Evolutionary conservation across 2,329 filamentous ascomycete species (phyloP).

Genomic region (Camillea tinctor): DNA sequence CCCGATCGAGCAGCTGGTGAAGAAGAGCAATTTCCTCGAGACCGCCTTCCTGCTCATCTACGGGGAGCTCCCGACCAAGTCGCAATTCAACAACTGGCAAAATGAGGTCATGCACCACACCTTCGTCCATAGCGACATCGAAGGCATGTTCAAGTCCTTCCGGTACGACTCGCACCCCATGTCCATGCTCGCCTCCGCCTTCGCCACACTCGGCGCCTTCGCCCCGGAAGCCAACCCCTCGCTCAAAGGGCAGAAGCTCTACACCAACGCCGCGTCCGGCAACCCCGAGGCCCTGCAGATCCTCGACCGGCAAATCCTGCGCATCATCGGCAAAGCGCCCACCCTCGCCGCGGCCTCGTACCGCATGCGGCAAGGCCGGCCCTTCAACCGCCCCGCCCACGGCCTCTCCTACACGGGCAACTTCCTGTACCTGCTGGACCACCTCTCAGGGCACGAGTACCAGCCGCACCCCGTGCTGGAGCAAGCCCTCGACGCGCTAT

Average conservation of each 20-base stretch:
- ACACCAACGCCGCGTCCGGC: constrained; percentile 43
- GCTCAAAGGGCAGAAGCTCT: constrained; percentile 49
- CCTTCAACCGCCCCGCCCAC: constrained; percentile 48
- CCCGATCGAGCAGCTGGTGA: constrained; percentile 50
- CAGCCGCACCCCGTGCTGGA: constrained; percentile 49
- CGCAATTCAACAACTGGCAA: constrained; percentile 43
- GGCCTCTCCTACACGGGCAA: constrained; percentile 54
- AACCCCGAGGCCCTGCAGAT: constrained; percentile 40
- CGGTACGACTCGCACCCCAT: constrained; percentile 53
- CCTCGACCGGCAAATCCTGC: constrained; percentile 52
- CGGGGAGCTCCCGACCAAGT: constrained; percentile 45
- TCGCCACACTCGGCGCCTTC: constrained; percentile 49
- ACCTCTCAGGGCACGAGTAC: constrained; percentile 47
- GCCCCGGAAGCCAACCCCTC: constrained; percentile 51
- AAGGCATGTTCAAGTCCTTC: constrained; percentile 51
- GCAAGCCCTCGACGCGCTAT: constrained; percentile 51
- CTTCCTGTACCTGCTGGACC: constrained; percentile 53
- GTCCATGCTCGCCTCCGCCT: constrained; percentile 50
- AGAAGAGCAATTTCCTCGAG: constrained; percentile 50
- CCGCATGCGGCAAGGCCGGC: constrained; percentile 50
- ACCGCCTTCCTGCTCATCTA: constrained; percentile 51
- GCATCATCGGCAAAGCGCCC: constrained; percentile 51
- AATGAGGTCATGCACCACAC: constrained; percentile 52
- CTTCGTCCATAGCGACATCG: constrained; percentile 48
- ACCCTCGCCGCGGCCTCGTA: constrained; percentile 51